Evolutionary conservation across 306 rosid species (phyloP).

Genomic region (Arachis hypogaea): DNA sequence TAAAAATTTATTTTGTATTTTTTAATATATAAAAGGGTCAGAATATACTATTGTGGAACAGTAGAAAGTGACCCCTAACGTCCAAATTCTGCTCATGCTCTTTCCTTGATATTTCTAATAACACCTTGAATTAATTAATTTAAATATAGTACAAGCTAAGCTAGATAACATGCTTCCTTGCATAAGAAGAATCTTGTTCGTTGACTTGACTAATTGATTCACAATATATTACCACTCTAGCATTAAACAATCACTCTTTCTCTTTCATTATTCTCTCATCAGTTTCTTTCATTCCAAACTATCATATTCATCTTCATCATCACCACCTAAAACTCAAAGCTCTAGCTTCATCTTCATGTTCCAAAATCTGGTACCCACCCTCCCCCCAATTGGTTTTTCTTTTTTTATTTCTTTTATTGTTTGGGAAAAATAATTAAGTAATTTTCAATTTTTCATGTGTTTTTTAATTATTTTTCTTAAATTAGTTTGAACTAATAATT

Average conservation of each 20-base stretch:
- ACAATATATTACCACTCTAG: background rate
- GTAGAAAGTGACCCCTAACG: conserved; percentile 22
- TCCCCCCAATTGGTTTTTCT: too few species aligned
- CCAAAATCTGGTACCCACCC: background rate
- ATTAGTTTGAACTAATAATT: background rate
- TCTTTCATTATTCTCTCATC: background rate
- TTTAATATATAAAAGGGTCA: background rate
- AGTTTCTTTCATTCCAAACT: conserved; percentile 3
- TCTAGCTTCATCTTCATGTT: conserved; percentile 1
- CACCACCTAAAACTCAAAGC: background rate
- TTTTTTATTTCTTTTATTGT: too few species aligned
- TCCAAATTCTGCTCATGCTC: background rate
- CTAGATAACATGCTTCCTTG: background rate
- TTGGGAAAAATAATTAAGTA: background rate
- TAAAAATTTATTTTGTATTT: too few species aligned
- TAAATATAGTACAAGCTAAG: background rate
- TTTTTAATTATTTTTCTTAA: background rate
- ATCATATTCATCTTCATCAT: background rate
- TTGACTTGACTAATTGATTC: conserved; percentile 36
- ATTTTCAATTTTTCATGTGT: background rate
- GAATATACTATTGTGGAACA: background rate
- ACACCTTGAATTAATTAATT: background rate
- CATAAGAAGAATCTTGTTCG: background rate
- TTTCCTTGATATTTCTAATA: conserved; percentile 28
- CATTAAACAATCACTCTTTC: background rate